Conservation (phyloP, 306 rosid species). For the Quercus engelmannii region DNA sequence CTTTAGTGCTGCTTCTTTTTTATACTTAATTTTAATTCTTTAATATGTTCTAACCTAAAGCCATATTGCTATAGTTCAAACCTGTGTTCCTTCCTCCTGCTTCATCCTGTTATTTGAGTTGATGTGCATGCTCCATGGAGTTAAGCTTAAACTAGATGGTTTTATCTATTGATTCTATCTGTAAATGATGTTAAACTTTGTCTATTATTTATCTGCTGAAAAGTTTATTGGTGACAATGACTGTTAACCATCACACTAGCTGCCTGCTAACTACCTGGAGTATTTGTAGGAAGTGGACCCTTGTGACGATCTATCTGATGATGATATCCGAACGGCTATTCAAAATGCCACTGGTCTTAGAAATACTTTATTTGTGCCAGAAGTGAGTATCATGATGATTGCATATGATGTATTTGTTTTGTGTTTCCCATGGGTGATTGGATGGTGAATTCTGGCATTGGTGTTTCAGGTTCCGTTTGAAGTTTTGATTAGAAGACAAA, state of each 20-base stretch:
- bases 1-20: background rate
- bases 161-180: background rate
- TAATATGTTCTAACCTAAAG: background rate
- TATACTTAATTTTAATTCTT: background rate
- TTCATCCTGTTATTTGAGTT: background rate
- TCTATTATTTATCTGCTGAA: background rate
- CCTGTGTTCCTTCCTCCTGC: background rate
- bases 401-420: background rate
- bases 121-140: background rate
- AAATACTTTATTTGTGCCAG: conserved; percentile 40
- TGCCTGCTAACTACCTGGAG: background rate
- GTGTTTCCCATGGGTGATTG: background rate
- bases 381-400: conserved; percentile 27
- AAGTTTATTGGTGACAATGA: background rate
- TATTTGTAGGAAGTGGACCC: conserved; percentile 46
- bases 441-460: background rate
- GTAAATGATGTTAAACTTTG: background rate
- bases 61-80: background rate
- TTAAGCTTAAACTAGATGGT: background rate
- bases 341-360: conserved; percentile 45
- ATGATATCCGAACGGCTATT: conserved; percentile 39
- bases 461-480: conserved; percentile 41
- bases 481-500: conserved; percentile 38
- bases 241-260: background rate
- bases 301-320: conserved; percentile 35